Conservation (phyloP, 805 yeast species). For the Myxozyma geophila region DNA sequence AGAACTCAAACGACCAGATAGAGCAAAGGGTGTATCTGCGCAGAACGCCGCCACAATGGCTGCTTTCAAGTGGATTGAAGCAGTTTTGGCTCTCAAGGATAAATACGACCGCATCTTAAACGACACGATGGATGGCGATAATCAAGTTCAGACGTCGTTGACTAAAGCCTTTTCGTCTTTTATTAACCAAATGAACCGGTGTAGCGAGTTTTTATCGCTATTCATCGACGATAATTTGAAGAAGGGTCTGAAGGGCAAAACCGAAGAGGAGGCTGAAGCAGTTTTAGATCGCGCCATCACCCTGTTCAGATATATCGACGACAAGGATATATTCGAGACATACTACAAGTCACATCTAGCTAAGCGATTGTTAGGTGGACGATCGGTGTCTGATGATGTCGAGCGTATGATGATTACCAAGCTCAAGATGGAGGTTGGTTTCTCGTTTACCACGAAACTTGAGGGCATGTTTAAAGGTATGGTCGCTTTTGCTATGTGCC, state of each 20-base stretch:
- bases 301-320: conserved; percentile 70
- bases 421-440: conserved; percentile 76
- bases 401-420: conserved; percentile 72
- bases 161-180: conserved; percentile 66
- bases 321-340: conserved; percentile 84
- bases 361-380: conserved; percentile 65
- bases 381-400: conserved; percentile 56
- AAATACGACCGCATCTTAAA: conserved; percentile 57
- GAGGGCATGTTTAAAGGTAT: conserved; percentile 75
- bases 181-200: conserved; percentile 33
- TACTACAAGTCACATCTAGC: conserved; percentile 86
- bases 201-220: conserved; percentile 57
- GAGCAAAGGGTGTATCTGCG: conserved; percentile 18
- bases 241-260: conserved; percentile 53
- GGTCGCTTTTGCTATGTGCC: neutral
- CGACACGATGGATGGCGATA: conserved; percentile 56
- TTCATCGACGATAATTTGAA: conserved; percentile 63
- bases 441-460: conserved; percentile 74
- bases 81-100: conserved; percentile 56
- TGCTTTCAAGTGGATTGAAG: conserved; percentile 72
- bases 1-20: conserved; percentile 14
- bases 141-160: conserved; percentile 56
- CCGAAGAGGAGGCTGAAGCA: conserved; percentile 54
- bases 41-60: conserved; percentile 49
- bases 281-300: conserved; percentile 60